Percentiles rank a stretch among this genome's conserved stretches.
Conservation (phyloP, 2,329 filamentous ascomycete genomes). For the Zasmidium angulare region DNA sequence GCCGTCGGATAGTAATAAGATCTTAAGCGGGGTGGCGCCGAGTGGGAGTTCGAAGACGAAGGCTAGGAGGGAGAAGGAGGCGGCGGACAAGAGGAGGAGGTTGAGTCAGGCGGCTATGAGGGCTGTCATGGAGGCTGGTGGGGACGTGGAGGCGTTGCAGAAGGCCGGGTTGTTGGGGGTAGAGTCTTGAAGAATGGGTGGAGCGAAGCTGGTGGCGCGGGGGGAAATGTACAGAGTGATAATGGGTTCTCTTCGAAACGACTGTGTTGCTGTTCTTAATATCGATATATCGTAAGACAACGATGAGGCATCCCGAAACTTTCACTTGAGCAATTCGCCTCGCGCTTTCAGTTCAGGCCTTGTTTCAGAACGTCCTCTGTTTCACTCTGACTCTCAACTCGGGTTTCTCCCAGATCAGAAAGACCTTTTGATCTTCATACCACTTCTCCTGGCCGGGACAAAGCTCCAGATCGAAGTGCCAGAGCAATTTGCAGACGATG, state of each 20-base stretch:
- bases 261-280: too few species aligned
- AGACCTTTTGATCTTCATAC: neutral
- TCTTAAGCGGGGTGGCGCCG: conserved; percentile 88
- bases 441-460: neutral
- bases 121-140: conserved; percentile 69
- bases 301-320: too few species aligned
- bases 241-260: too few species aligned
- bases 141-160: conserved; percentile 54
- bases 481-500: neutral
- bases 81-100: conserved; percentile 69
- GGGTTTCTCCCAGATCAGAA: neutral
- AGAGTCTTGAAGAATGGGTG: neutral
- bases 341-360: too few species aligned
- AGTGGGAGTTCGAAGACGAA: conserved; percentile 93
- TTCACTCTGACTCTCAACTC: neutral
- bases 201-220: too few species aligned
- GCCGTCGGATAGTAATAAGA: conserved; percentile 70
- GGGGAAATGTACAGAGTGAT: too few species aligned
- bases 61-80: conserved; percentile 85
- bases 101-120: conserved; percentile 68
- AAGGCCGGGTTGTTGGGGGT: conserved; percentile 40
- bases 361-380: neutral
- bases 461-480: neutral
- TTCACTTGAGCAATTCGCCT: too few species aligned
- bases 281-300: too few species aligned